These are phyloP conservation scores for Dimargaris verticillata DNA, from an alignment of 192 early-diverging fungal species.

Conservation along the genomic window DNA sequence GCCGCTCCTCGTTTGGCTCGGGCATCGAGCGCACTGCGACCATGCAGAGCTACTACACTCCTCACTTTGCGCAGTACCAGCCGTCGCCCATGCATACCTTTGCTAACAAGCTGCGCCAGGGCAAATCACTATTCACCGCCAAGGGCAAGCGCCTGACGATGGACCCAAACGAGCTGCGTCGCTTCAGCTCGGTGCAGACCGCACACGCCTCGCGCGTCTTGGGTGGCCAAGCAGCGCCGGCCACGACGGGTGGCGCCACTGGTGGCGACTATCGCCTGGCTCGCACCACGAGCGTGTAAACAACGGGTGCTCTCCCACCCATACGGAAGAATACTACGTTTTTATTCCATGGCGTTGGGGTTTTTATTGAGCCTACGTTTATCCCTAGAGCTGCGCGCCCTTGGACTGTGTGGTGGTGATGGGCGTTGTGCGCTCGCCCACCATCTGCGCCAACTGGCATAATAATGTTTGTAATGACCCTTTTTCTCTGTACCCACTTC, in stretches of 20 bases:
- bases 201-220: constrained; percentile 33
- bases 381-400: no score
- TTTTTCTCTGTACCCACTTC: no score
- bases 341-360: no score
- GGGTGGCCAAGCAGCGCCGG: background rate
- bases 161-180: constrained; percentile 46
- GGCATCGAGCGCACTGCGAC: constrained; percentile 43
- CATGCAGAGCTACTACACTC: constrained; percentile 44
- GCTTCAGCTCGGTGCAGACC: constrained; percentile 57
- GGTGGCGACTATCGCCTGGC: constrained; percentile 6
- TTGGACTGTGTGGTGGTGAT: no score
- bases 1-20: constrained; percentile 30
- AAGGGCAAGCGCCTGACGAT: constrained; percentile 40
- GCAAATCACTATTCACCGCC: constrained; percentile 22
- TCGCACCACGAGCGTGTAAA: constrained; percentile 11
- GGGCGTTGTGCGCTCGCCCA: no score
- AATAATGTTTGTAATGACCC: no score
- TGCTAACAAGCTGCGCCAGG: constrained; percentile 26
- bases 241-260: background rate
- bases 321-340: no score
- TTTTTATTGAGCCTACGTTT: no score
- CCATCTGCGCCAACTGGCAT: no score
- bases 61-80: constrained; percentile 33
- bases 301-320: no score
- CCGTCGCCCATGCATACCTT: constrained; percentile 28